Percentiles rank a stretch among this genome's conserved stretches.
These are phyloP conservation scores for Uronychia setigera DNA, from an alignment of 73 alveolate genomes.

Conservation along the genomic window DNA sequence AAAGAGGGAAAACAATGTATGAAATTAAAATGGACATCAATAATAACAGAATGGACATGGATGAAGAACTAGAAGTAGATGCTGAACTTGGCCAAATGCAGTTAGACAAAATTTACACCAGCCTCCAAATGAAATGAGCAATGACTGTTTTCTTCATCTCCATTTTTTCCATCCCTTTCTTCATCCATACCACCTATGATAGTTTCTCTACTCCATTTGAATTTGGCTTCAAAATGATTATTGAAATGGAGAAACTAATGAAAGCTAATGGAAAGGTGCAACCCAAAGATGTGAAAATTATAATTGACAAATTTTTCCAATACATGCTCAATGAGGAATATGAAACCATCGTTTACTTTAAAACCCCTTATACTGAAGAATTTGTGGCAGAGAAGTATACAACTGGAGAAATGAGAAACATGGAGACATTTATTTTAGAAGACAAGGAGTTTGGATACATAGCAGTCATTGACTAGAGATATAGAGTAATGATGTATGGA, in stretches of 20 bases:
- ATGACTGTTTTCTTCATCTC: not conserved
- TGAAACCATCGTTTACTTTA: too few species aligned
- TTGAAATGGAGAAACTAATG: not conserved
- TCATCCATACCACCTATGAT: constrained; percentile 2
- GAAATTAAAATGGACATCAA: not conserved
- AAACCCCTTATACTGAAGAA: too few species aligned
- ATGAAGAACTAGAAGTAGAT: too few species aligned
- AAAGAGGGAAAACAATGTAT: not conserved
- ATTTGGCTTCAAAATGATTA: not conserved
- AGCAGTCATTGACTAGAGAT: not conserved
- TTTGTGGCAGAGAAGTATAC: too few species aligned
- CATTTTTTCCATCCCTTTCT: not conserved
- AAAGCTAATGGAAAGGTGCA: too few species aligned
- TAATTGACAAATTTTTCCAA: too few species aligned
- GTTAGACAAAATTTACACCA: not conserved
- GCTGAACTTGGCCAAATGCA: too few species aligned
- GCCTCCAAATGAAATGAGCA: not conserved
- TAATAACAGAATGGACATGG: not conserved
- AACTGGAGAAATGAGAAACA: too few species aligned
- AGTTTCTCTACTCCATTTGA: not conserved
- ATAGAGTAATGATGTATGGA: not conserved
- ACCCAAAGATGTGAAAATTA: too few species aligned
- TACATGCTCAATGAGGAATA: too few species aligned
- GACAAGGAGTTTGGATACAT: not conserved
- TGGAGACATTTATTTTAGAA: too few species aligned